Conservation (phyloP, 2,329 filamentous ascomycete genomes). For the Trichothecium roseum region DNA sequence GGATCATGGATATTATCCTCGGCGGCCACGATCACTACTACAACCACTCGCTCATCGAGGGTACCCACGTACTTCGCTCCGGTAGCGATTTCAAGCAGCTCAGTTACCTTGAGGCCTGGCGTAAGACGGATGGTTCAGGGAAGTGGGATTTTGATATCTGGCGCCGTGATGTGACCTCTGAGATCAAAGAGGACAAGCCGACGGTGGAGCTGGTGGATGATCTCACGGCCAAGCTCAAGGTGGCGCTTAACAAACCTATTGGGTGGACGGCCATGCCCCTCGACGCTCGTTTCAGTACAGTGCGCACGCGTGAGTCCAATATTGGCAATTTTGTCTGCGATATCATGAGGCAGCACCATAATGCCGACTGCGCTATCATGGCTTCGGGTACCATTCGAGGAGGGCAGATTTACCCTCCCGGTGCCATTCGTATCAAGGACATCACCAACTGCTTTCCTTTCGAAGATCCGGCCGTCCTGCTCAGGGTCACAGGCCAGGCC, state of each 20-base stretch:
- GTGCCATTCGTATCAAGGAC: conserved; percentile 66
- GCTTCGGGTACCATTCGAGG: conserved; percentile 77
- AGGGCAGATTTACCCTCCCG: conserved; percentile 80
- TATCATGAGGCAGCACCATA: conserved; percentile 76
- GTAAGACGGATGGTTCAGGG: conserved; percentile 29
- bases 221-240: conserved; percentile 62
- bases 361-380: conserved; percentile 74
- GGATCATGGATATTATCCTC: conserved; percentile 73
- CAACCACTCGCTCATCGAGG: conserved; percentile 64
- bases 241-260: conserved; percentile 71
- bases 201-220: conserved; percentile 54
- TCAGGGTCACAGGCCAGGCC: conserved; percentile 60
- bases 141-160: conserved; percentile 73
- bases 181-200: conserved; percentile 51
- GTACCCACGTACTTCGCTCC: conserved; percentile 74
- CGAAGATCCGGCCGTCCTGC: conserved; percentile 76
- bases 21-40: conserved; percentile 91
- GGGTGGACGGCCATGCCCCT: conserved; percentile 75
- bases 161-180: conserved; percentile 61
- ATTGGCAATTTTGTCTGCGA: conserved; percentile 87
- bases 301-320: conserved; percentile 69
- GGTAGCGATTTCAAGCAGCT: conserved; percentile 89
- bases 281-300: conserved; percentile 78
- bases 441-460: conserved; percentile 88
- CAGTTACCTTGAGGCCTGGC: conserved; percentile 73